Evolutionary conservation across 1,284 basidiomycete species (phyloP).

Genomic region (Puccinia polysora): DNA sequence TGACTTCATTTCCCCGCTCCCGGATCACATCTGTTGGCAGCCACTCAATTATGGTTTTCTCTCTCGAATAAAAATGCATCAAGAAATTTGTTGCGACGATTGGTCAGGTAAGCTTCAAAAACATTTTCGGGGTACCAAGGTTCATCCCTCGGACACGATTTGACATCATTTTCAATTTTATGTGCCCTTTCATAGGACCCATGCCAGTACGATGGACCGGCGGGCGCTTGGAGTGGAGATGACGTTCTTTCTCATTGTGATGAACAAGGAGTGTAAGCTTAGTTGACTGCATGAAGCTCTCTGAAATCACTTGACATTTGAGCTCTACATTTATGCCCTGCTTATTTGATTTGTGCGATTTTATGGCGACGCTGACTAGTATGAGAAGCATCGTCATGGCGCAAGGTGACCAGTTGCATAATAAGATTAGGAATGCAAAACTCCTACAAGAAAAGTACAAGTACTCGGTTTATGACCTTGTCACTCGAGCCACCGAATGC

Average conservation of each 20-base stretch:
- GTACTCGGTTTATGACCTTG: slow-evolving; percentile 22
- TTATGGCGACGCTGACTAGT: not conserved
- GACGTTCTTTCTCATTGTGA: slow-evolving; percentile 20
- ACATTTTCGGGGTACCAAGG: not conserved
- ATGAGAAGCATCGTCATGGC: slow-evolving; percentile 22
- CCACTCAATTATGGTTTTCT: no score
- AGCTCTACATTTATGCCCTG: no score
- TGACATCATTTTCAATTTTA: not conserved
- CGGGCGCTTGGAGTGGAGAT: slow-evolving; percentile 28
- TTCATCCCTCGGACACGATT: no score
- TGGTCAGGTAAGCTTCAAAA: slow-evolving; percentile 1
- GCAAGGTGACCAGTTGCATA: slow-evolving; percentile 4
- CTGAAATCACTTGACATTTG: no score
- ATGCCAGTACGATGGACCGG: slow-evolving; percentile 19
- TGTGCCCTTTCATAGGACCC: slow-evolving; percentile 29
- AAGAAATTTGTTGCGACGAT: slow-evolving; percentile 36
- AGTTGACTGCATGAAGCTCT: no score
- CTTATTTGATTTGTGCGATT: not conserved
- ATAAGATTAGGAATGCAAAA: slow-evolving; percentile 16
- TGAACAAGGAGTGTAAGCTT: slow-evolving; percentile 26
- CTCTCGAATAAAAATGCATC: no score
- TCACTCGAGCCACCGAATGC: slow-evolving; percentile 20
- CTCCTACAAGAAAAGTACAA: slow-evolving; percentile 12
- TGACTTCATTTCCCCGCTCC: no score
- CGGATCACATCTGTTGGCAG: no score